Evolutionary conservation across 2,329 filamentous ascomycete species (phyloP).

Genomic region (Xylaria digitata): DNA sequence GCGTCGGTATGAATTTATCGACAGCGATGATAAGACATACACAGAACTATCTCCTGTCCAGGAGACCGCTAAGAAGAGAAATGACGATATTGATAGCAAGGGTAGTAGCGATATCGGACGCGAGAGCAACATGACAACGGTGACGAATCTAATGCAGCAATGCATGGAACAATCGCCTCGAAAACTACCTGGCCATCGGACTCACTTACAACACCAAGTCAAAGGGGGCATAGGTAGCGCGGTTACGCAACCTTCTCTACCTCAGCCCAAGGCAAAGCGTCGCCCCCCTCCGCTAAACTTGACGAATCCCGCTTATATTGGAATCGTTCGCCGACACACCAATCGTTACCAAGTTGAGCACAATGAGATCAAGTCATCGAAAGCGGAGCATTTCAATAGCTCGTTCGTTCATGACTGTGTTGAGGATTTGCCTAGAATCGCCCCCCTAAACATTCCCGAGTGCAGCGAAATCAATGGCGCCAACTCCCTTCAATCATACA

Average conservation of each 20-base stretch:
- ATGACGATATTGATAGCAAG: background rate
- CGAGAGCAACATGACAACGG: conserved; percentile 42
- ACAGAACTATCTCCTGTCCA: conserved; percentile 25
- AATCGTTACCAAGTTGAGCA: conserved; percentile 31
- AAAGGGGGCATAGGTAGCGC: background rate
- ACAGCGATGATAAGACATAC: conserved; percentile 30
- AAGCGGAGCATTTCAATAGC: conserved; percentile 25
- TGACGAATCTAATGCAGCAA: conserved; percentile 40
- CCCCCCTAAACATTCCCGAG: conserved; percentile 26
- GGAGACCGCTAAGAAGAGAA: conserved; percentile 23
- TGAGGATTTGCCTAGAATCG: conserved; percentile 11
- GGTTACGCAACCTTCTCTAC: conserved; percentile 1
- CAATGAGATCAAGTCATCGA: conserved; percentile 29
- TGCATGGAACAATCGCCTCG: conserved; percentile 13
- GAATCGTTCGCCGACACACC: conserved; percentile 19
- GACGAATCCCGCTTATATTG: conserved; percentile 16
- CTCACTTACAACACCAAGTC: background rate
- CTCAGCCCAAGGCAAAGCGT: conserved; percentile 19
- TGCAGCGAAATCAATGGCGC: background rate
- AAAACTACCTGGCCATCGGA: conserved; percentile 8
- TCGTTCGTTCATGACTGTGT: conserved; percentile 19
- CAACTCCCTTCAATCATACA: conserved; percentile 22
- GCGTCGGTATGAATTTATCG: conserved; percentile 36
- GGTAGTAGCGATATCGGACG: conserved; percentile 10
- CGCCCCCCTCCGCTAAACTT: conserved; percentile 35